A percentile compares a stretch with the other conserved stretches of the same genome.
These are phyloP conservation scores for Nematocida sp. DNA, from an alignment of 371 early-diverging fungal genomes.

Conservation along the genomic window DNA sequence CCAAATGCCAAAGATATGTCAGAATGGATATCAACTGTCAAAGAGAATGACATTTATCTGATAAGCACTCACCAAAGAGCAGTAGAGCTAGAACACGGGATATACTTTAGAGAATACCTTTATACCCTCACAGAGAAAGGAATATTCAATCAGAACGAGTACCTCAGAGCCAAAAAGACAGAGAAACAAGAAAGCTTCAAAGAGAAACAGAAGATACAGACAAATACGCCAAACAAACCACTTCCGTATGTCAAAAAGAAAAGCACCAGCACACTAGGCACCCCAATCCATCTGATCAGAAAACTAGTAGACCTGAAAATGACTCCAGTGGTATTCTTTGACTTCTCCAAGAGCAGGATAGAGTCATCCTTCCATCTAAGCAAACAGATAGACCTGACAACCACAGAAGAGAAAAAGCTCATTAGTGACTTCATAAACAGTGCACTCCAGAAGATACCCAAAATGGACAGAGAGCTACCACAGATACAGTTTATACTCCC, in stretches of 20 bases:
- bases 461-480: slow-evolving; percentile 68
- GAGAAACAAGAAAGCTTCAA: slow-evolving; percentile 43
- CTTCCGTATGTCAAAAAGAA: slow-evolving; percentile 50
- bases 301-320: slow-evolving; percentile 51
- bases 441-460: slow-evolving; percentile 53
- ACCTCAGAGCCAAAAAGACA: slow-evolving; percentile 29
- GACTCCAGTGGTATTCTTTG: slow-evolving; percentile 60
- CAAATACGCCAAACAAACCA: neutral
- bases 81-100: slow-evolving; percentile 83
- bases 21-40: slow-evolving; percentile 96
- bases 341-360: slow-evolving; percentile 59
- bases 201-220: slow-evolving; percentile 6
- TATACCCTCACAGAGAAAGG: slow-evolving; percentile 18
- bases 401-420: slow-evolving; percentile 51
- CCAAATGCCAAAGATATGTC: slow-evolving; percentile 97
- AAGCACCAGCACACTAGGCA: slow-evolving; percentile 39
- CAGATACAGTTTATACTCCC: slow-evolving; percentile 79
- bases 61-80: slow-evolving; percentile 88
- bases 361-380: slow-evolving; percentile 55
- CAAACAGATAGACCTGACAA: slow-evolving; percentile 53
- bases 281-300: slow-evolving; percentile 53
- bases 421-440: slow-evolving; percentile 51
- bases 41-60: slow-evolving; percentile 86
- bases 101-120: slow-evolving; percentile 67
- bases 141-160: slow-evolving; percentile 38